Evolutionary conservation across 2,329 filamentous ascomycete species (phyloP), one percentile per base, ranked within the genome.

Genomic region (Fusarium burgessii): DNA sequence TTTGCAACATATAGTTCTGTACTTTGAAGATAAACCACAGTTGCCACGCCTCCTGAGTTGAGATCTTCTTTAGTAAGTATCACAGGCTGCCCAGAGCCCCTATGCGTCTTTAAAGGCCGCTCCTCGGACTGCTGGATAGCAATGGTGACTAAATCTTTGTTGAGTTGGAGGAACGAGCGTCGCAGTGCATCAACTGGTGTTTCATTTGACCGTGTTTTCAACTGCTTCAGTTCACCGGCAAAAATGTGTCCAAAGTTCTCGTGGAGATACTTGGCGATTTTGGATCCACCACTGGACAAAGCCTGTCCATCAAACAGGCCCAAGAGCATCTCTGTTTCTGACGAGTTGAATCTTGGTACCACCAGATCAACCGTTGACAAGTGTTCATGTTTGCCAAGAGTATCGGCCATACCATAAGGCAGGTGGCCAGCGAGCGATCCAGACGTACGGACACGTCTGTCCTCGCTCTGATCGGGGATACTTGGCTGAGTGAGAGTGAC

Each of bases 331-430:
- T 98, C 95, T 45, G 93, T 92, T 73, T 98, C 94, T 56, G 92
- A 93, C 18, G 94, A 93, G 77, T 95, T 92, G 83, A 98, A 96
- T 47, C 93, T 90, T 14, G 96, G 96, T 33, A 98, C 93, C 23
- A 99, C 94, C 82, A 99, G 91, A 79, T 99, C 96, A 64, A 98
- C 92, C 5, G 95, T 97, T 8, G 96, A 98, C 55, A 99, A 83
- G 79, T 99, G 96, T 80, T 99, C 96, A 74, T 95, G 95, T 77
- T 90, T 93, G 41, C 96, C 96, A 17, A 99, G 85, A 17, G 93
- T 97, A 81, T 99, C 96, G 11, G 96, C 96, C 95, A 99, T 98
- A 67, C 96, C 96, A 77, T 99, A 99, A 2, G 94, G 92, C 81
- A 99, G 88, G 35, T 93, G 92, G 4, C 95, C 95, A 23, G 97